phyloP scores from a whole-genome alignment of 1,284 basidiomycete genomes.

The Leccinum solheimii region DNA sequence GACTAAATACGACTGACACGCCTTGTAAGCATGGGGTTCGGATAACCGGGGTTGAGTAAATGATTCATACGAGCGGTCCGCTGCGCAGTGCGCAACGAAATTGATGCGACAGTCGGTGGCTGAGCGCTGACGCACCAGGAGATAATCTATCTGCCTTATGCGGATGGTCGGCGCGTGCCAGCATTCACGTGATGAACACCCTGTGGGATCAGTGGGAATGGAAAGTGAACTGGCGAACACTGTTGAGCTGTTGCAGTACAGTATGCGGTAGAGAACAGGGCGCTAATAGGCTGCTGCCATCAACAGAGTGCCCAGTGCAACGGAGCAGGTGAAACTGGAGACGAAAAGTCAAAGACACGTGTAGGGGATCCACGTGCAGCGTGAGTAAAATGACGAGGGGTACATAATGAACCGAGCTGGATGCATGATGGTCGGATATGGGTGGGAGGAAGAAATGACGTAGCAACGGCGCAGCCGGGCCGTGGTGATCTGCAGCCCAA shows the following conservation, averaged over 20 bases:
- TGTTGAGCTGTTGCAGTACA: neutral
- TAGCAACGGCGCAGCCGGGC: slow-evolving; percentile 13
- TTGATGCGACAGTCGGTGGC: neutral
- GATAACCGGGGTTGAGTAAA: slow-evolving; percentile 1
- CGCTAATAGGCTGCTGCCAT: no score
- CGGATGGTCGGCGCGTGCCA: neutral
- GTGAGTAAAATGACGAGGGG: slow-evolving; percentile 7
- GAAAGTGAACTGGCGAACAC: neutral
- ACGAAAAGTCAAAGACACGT: slow-evolving; percentile 13
- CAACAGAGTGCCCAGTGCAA: neutral
- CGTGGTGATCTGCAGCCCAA: slow-evolving; percentile 29
- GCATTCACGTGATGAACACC: neutral
- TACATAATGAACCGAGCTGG: slow-evolving; percentile 28
- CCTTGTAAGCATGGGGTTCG: slow-evolving; percentile 18
- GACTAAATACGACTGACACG: slow-evolving; percentile 21
- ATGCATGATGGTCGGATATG: slow-evolving; percentile 16
- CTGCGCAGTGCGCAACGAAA: neutral
- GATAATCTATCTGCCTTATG: neutral
- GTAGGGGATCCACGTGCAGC: neutral
- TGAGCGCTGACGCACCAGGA: neutral
- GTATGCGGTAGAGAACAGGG: no score
- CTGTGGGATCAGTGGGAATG: neutral
- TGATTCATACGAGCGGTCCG: slow-evolving; percentile 8
- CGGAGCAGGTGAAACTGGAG: neutral
- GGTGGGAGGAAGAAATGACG: slow-evolving; percentile 17